These are phyloP conservation scores for Tuctoria greenei DNA, from an alignment of 176 grass and related monocot species.

Conservation along the genomic window DNA sequence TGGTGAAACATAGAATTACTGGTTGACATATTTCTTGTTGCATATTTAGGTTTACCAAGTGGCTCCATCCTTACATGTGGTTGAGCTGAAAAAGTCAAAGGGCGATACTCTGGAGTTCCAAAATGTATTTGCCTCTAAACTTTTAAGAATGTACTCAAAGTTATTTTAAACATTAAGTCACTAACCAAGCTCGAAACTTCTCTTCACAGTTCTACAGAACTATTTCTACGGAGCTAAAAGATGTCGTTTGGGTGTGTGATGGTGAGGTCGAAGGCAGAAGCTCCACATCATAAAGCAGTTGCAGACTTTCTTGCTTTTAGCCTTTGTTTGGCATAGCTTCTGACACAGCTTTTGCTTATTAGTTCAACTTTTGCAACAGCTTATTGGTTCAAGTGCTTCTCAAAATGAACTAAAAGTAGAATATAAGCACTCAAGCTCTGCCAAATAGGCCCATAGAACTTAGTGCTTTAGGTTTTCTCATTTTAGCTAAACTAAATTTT, in stretches of 20 bases:
- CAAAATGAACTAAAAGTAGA: no score
- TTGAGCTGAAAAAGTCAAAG: slow-evolving; percentile 83
- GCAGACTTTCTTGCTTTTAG: not conserved
- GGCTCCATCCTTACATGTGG: slow-evolving; percentile 80
- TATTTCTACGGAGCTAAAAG: slow-evolving; percentile 68
- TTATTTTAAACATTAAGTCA: not conserved
- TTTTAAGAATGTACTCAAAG: not conserved
- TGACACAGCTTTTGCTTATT: no score
- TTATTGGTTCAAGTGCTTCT: no score
- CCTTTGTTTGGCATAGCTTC: no score
- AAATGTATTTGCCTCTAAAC: slow-evolving; percentile 46
- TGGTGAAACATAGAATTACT: not conserved
- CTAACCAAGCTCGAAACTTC: not conserved
- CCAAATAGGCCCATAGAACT: no score
- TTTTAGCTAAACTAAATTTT: not conserved
- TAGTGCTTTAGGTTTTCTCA: not conserved
- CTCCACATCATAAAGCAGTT: slow-evolving; percentile 26
- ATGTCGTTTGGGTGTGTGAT: slow-evolving; percentile 77
- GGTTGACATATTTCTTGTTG: slow-evolving; percentile 9
- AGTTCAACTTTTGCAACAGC: no score
- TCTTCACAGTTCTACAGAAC: slow-evolving; percentile 72
- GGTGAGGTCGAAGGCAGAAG: slow-evolving; percentile 45
- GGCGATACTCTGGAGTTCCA: slow-evolving; percentile 94
- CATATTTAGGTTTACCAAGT: slow-evolving; percentile 75
- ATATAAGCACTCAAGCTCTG: no score